These are phyloP conservation scores for Blepharisma stoltei DNA, from an alignment of 73 alveolate species.

Conservation along the genomic window DNA sequence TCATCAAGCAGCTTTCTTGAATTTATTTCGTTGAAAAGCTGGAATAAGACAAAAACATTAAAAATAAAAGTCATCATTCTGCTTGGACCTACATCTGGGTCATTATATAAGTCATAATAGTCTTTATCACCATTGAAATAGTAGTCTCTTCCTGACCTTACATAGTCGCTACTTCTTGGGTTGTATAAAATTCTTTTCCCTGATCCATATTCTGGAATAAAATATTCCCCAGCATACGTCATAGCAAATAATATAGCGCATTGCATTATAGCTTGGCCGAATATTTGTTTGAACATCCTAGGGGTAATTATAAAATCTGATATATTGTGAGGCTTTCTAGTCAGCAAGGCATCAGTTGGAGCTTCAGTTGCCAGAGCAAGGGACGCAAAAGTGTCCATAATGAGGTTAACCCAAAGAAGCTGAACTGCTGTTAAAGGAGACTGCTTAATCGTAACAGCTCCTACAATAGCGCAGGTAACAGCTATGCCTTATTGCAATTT, in stretches of 20 bases:
- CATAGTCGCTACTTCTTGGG: constrained; percentile 7
- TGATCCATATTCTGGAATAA: constrained; percentile 60
- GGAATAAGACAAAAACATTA: constrained; percentile 77
- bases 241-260: constrained; percentile 46
- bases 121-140: constrained; percentile 21
- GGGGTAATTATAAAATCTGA: constrained; percentile 55
- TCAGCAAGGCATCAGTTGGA: constrained; percentile 76
- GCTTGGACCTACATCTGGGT: constrained; percentile 32
- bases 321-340: constrained; percentile 83
- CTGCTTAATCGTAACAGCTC: constrained; percentile 79
- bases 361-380: constrained; percentile 93
- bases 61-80: constrained; percentile 82
- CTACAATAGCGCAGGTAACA: constrained; percentile 69
- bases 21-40: constrained; percentile 80
- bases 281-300: constrained; percentile 82
- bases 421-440: constrained; percentile 59
- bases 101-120: background rate
- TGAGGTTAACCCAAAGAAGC: constrained; percentile 36
- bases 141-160: constrained; percentile 13
- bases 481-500: no score
- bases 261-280: constrained; percentile 70
- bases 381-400: constrained; percentile 85
- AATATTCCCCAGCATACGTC: constrained; percentile 63
- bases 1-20: constrained; percentile 88
- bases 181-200: background rate